Percentiles rank a stretch among this genome's conserved stretches.
Conservation (phyloP, 2,329 filamentous ascomycete genomes). For the Beauveria pseudobassiana region DNA sequence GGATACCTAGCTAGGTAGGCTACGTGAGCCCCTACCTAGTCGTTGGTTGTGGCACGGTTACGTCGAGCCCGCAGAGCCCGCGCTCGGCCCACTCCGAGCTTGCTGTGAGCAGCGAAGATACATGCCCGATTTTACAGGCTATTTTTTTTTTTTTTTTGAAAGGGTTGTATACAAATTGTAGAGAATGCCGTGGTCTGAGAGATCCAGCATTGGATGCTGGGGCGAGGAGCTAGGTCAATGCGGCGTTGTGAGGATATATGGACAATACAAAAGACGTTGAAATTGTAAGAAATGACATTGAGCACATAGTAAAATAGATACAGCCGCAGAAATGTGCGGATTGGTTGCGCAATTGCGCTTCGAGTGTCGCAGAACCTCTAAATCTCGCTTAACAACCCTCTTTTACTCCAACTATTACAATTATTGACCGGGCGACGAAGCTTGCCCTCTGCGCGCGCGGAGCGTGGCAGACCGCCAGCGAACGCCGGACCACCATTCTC, state of each 20-base stretch:
- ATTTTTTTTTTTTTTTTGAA: too few relatives aligned
- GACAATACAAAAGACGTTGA: background rate
- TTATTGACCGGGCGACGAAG: conserved; percentile 84
- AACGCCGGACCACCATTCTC: conserved; percentile 66
- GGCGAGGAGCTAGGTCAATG: background rate
- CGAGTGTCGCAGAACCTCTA: background rate
- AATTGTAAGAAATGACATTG: conserved; percentile 5
- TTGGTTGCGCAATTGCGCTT: conserved; percentile 9
- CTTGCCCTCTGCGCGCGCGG: conserved; percentile 68
- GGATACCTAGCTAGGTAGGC: too few relatives aligned
- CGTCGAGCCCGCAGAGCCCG: background rate
- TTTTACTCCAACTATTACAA: conserved; percentile 16
- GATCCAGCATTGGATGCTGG: background rate
- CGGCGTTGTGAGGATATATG: background rate
- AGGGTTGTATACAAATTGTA: too few relatives aligned
- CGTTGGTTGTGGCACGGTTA: background rate
- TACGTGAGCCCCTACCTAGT: background rate
- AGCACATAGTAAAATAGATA: conserved; percentile 15
- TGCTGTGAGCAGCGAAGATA: background rate
- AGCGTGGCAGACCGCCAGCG: conserved; percentile 81
- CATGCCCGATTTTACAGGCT: background rate
- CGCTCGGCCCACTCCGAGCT: background rate
- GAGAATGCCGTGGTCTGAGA: background rate
- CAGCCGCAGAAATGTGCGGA: conserved; percentile 12
- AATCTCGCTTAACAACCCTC: conserved; percentile 1